Base-by-base conservation (phyloP, 768 basidiomycete species). In the Termitomyces heimii region DNA sequence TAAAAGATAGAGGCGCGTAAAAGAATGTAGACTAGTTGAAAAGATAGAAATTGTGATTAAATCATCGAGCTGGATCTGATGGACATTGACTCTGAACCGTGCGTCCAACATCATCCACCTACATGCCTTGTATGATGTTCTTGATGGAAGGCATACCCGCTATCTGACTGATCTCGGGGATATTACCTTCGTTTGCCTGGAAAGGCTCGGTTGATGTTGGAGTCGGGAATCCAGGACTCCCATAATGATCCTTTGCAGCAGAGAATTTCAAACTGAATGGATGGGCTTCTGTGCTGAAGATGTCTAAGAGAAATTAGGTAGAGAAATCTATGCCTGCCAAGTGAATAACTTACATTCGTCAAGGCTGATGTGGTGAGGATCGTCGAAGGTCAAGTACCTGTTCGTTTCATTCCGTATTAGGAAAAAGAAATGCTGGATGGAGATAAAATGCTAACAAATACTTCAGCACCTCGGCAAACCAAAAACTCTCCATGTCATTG, bases 391-490 rank as follows among this genome's bases (percentile, higher is more conserved):
- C 53, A 90, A 74, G 70, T 84, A 88, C 48, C 85, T 87, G 59
- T 26, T 35, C 86, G 59, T 35, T 34, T 35, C 0, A 54, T 49
- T 1, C 7, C 5, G 29, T 2, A 8, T 39, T 18, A 32, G 40
- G 14, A 9, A 40, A 53, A 24, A 18, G 32, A 13, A 34, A 31
- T 43, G 12, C n/a, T 44, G 10, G 12, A 9, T 28, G 20, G 6
- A 55, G 37, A 29, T 37, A 18, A 39, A 18, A 28, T 24, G 28
- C 71, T 66, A 51, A 89, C 84, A 89, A 62, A 65, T 91, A 89
- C 67, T 90, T 89, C 64, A 90, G 70, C 44, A 85, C 85, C 70
- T 92, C 89, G 0, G 83, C 86, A 56, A 87, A 89, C 84, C 77
- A 79, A 67, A 78, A 92, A 61, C 85, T 88, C 67, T 84, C 77